Percentiles rank a stretch among this genome's conserved stretches.
Conservation (phyloP, 192 early-diverging fungal species). For the Linnemannia hyalina region DNA sequence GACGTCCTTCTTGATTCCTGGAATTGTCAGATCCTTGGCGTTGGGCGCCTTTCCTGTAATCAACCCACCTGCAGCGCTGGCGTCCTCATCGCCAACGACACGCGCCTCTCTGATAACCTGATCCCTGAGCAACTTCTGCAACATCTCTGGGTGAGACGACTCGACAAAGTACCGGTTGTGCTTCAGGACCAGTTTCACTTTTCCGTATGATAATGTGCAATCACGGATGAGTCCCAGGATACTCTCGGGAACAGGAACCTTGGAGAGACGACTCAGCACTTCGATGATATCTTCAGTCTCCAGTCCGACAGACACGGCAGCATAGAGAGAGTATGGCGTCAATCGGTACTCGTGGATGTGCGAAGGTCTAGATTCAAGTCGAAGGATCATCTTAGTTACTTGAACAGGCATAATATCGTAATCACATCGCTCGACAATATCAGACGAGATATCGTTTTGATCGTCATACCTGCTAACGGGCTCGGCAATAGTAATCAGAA, state of each 20-base stretch:
- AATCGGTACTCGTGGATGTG: slow-evolving; percentile 95
- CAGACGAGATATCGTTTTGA: slow-evolving; percentile 38
- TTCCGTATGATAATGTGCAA: slow-evolving; percentile 92
- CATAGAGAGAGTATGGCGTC: slow-evolving; percentile 95
- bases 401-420: slow-evolving; percentile 4
- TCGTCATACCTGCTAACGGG: slow-evolving; percentile 83
- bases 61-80: slow-evolving; percentile 51
- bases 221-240: slow-evolving; percentile 82
- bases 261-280: slow-evolving; percentile 90
- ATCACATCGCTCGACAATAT: neutral
- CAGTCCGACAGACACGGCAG: slow-evolving; percentile 97
- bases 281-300: slow-evolving; percentile 92
- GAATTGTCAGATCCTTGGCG: slow-evolving; percentile 75
- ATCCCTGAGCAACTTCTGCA: slow-evolving; percentile 86
- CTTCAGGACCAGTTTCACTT: slow-evolving; percentile 97
- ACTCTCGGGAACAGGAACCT: slow-evolving; percentile 82
- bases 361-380: slow-evolving; percentile 60
- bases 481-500: slow-evolving; percentile 95
- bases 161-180: slow-evolving; percentile 96
- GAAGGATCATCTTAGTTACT: neutral
- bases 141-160: slow-evolving; percentile 83
- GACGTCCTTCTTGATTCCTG: slow-evolving; percentile 65
- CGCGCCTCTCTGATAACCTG: slow-evolving; percentile 78
- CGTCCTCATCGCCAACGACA: slow-evolving; percentile 66
- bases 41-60: slow-evolving; percentile 72